Conservation (phyloP, 495 filamentous ascomycete genomes). For the Astrothelium subdiscretum region DNA sequence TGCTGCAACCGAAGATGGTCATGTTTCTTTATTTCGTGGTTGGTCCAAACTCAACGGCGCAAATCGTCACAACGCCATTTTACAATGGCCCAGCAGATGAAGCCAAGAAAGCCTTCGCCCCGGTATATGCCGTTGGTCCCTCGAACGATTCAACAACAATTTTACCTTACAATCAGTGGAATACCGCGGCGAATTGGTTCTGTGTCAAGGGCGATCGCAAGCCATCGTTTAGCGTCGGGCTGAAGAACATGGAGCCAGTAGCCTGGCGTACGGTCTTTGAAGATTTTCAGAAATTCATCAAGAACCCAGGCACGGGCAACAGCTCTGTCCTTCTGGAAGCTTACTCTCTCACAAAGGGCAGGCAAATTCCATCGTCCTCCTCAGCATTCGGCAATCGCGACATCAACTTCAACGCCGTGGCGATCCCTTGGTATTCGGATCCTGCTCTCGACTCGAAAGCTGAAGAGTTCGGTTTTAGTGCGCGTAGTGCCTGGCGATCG, state of each 20-base stretch:
- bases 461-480: background rate
- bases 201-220: conserved; percentile 24
- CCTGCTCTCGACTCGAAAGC: conserved; percentile 15
- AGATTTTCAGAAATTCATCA: background rate
- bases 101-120: background rate
- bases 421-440: conserved; percentile 21
- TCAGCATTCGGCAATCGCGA: conserved; percentile 7
- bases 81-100: background rate
- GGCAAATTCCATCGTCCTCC: background rate
- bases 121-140: background rate
- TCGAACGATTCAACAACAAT: background rate
- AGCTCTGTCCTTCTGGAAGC: background rate
- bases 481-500: background rate
- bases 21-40: conserved; percentile 12
- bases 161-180: conserved; percentile 21
- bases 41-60: background rate
- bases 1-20: conserved; percentile 9
- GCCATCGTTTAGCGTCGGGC: conserved; percentile 19
- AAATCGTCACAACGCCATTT: background rate
- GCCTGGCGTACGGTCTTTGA: background rate
- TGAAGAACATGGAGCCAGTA: conserved; percentile 13
- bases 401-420: conserved; percentile 17
- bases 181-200: conserved; percentile 16
- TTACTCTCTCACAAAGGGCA: background rate
- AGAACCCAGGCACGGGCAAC: background rate